Conservation (phyloP, 345 rosid species). For the Lepidium aucheri region DNA sequence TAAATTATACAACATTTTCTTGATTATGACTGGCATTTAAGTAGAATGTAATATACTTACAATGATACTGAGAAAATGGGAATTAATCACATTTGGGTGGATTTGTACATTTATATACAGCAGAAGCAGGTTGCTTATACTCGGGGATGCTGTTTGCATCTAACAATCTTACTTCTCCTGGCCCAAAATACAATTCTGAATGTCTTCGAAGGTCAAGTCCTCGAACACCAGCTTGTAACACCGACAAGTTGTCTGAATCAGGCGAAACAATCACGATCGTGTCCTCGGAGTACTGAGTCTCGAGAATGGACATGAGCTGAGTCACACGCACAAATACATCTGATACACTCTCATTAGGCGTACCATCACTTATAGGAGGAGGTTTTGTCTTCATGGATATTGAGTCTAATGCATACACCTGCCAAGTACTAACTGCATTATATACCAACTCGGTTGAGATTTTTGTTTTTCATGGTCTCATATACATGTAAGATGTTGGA, state of each 20-base stretch:
- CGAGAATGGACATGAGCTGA: constrained; percentile 91
- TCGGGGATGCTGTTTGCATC: constrained; percentile 65
- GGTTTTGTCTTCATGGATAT: constrained; percentile 74
- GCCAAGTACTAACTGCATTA: neutral
- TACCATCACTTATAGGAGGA: constrained; percentile 83
- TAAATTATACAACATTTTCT: no score
- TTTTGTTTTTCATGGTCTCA: neutral
- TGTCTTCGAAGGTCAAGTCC: constrained; percentile 93
- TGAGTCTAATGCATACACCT: constrained; percentile 81
- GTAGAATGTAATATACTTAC: no score
- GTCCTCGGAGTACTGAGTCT: constrained; percentile 81
- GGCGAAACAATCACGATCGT: constrained; percentile 72
- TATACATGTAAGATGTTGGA: neutral
- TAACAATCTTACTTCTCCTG: constrained; percentile 75
- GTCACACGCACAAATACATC: constrained; percentile 91
- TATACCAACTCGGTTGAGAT: neutral
- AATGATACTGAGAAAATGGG: neutral
- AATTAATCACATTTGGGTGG: constrained; percentile 66
- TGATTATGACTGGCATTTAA: no score
- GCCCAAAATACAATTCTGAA: constrained; percentile 57
- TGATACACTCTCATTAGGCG: constrained; percentile 84
- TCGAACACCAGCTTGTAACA: constrained; percentile 73
- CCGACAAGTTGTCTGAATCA: constrained; percentile 82
- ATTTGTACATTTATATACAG: constrained; percentile 66
- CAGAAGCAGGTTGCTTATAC: constrained; percentile 84